Evolutionary conservation across 1,139 yeast genomes (phyloP).

Genomic region (Candida sp.): DNA sequence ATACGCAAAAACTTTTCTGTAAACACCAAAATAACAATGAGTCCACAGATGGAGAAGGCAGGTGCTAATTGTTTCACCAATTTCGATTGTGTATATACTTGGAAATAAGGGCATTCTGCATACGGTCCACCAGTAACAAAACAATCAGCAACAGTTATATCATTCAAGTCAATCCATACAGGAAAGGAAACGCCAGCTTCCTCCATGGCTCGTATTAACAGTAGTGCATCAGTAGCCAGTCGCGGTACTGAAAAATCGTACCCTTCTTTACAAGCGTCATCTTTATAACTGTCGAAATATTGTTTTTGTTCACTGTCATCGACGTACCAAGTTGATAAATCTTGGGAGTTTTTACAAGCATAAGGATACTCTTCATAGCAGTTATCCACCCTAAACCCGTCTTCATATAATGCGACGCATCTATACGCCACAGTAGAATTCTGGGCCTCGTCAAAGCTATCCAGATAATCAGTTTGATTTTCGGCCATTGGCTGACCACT

Average conservation of each 20-base stretch:
- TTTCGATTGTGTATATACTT: conserved; percentile 48
- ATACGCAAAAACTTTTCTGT: conserved; percentile 30
- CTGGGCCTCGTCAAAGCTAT: conserved; percentile 8
- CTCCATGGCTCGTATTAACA: conserved; percentile 23
- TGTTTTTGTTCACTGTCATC: conserved; percentile 22
- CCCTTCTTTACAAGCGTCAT: conserved; percentile 46
- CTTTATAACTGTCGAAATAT: conserved; percentile 51
- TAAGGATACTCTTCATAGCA: conserved; percentile 55
- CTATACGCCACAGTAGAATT: conserved; percentile 36
- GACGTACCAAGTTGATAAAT: conserved; percentile 49
- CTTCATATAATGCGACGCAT: conserved; percentile 54
- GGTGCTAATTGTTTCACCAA: conserved; percentile 69
- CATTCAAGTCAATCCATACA: conserved; percentile 84
- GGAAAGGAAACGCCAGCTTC: conserved; percentile 20
- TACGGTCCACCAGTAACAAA: conserved; percentile 87
- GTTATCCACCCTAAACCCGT: conserved; percentile 59
- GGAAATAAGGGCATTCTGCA: conserved; percentile 75
- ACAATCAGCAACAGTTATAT: conserved; percentile 68
- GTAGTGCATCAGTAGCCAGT: conserved; percentile 35
- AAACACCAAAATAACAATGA: conserved; percentile 42
- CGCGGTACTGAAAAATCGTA: conserved; percentile 57
- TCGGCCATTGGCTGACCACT: conserved; percentile 44
- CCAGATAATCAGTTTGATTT: not conserved
- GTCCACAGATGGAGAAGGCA: conserved; percentile 53
- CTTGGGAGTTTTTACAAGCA: conserved; percentile 50